Evolutionary conservation across 768 basidiomycete species (phyloP), one percentile per base, ranked within the genome.

Genomic region (Boletus vermiculosoides): DNA sequence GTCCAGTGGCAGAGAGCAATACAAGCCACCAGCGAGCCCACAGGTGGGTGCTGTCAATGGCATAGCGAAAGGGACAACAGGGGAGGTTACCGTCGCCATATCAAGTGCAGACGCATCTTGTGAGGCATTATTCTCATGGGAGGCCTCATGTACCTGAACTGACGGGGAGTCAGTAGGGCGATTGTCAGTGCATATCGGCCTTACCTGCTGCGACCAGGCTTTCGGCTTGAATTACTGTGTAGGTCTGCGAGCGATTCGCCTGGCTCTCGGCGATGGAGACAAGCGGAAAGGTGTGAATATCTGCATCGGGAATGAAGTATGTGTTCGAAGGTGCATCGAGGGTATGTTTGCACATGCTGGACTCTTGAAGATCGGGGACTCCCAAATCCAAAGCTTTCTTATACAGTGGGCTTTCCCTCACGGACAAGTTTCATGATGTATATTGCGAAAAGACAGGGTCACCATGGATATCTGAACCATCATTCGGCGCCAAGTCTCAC

Each of bases 1-100:
- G 10, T 48, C 34, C 11, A 57, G 41, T 1, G 51, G 52, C n/a
- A 15, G 30, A 36, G 23, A 8, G 9, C 64, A 66, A n/a, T 30
- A 5, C 22, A 39, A 37, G 13, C 50, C 36, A 34, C 46, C 37
- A 23, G 50, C 10, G 16, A 59, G 40, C 6, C 44, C 22, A n/a
- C 54, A 58, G 15, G 45, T 48, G 18, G 50, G 44, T 44, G 11
- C 8, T 22, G n/a, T n/a, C n/a, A n/a, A n/a, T n/a, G 34, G 25
- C 42, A 30, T 25, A 20, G 5, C 3, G 18, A 47, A 25, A 23
- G 22, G 33, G 22, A 9, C 8, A 9, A n/a, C 15, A 9, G 22
- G 31, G 42, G 22, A 34, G 13, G 5, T 18, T 5, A 22, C 4
- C 13, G 34, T 46, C 9, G 15, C 16, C 45, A 7, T 16, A 12